These are phyloP conservation scores for Botrytis squamosa DNA, from an alignment of 2,329 filamentous ascomycete genomes.

Conservation along the genomic window DNA sequence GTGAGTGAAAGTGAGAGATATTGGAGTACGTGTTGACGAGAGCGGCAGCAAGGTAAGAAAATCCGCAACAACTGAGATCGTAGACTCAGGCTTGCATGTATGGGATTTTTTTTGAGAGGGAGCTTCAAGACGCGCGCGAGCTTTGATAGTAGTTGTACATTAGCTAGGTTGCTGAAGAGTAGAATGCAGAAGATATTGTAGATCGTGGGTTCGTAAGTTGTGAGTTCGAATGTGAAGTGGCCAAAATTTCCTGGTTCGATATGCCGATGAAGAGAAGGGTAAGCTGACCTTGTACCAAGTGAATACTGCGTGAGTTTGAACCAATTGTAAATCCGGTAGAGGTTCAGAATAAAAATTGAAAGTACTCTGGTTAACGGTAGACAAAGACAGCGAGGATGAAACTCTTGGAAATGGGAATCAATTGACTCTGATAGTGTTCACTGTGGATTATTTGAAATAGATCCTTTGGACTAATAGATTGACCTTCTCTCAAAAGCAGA, in stretches of 20 bases:
- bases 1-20: not conserved
- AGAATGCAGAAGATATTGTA: not conserved
- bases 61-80: not conserved
- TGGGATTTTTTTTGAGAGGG: no score
- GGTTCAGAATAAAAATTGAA: accelerated
- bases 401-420: not conserved
- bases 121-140: accelerated
- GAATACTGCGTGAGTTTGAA: not conserved
- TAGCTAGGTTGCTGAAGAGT: not conserved
- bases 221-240: not conserved
- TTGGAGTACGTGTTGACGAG: not conserved
- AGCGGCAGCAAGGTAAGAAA: not conserved
- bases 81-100: not conserved
- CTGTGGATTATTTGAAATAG: no score
- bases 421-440: not conserved
- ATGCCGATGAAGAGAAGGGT: no score
- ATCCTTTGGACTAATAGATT: not conserved
- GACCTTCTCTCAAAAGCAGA: accelerated
- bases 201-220: not conserved
- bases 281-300: not conserved
- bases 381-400: not conserved
- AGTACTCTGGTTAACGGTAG: not conserved
- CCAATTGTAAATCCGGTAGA: not conserved
- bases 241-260: not conserved
- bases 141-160: not conserved